Conservation (phyloP, 345 rosid species). For the Populus ilicifolia region DNA sequence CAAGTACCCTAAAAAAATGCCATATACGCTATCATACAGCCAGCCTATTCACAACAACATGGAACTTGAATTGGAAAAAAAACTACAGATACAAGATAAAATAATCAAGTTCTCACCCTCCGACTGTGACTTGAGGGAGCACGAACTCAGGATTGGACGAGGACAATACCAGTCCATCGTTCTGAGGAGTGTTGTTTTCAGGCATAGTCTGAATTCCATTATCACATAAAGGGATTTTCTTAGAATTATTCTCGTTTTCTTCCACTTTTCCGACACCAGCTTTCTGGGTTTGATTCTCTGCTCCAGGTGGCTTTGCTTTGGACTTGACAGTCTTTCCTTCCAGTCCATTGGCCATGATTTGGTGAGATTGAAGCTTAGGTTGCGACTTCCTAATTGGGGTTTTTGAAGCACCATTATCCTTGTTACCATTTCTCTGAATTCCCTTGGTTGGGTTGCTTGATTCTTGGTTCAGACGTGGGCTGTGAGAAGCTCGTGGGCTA, state of each 20-base stretch:
- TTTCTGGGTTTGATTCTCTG: conserved; percentile 22
- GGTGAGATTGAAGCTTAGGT: conserved; percentile 39
- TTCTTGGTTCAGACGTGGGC: conserved; percentile 31
- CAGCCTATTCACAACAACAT: conserved; percentile 37
- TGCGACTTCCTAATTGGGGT: conserved; percentile 44
- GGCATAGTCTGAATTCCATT: conserved; percentile 16
- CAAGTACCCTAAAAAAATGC: conserved; percentile 19
- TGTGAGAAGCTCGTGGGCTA: conserved; percentile 26
- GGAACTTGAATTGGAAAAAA: conserved; percentile 12
- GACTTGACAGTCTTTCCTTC: conserved; percentile 34
- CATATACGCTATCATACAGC: conserved; percentile 22
- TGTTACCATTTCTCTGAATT: conserved; percentile 29
- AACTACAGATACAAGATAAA: conserved; percentile 15
- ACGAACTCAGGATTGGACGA: conserved; percentile 47
- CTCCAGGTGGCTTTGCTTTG: conserved; percentile 33
- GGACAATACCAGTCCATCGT: conserved; percentile 23
- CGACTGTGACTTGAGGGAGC: conserved; percentile 55
- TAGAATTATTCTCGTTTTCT: conserved; percentile 32
- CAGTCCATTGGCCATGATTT: conserved; percentile 17
- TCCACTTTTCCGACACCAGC: conserved; percentile 22
- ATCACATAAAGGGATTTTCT: conserved; percentile 22
- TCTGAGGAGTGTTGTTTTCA: conserved; percentile 25
- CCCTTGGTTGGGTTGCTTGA: conserved; percentile 33
- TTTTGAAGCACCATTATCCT: conserved; percentile 43
- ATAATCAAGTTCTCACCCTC: conserved; percentile 41